A percentile compares a stretch with the other conserved stretches of the same genome.
Evolutionary conservation across 2,329 filamentous ascomycete genomes (phyloP).

Genomic region (Hypomyces rosellus): DNA sequence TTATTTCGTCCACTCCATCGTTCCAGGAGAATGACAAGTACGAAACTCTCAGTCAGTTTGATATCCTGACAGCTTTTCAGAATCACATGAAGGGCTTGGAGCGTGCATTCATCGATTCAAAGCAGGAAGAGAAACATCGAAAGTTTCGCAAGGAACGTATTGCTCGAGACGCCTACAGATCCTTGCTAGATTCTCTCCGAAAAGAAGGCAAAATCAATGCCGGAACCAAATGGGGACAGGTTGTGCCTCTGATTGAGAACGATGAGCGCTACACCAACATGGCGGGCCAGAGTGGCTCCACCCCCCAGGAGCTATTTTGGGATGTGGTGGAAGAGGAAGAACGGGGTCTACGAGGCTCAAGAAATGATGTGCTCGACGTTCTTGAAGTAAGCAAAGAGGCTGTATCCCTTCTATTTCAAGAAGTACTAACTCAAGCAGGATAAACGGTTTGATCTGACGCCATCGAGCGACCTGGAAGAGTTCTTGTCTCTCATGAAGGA

Average conservation of each 20-base stretch:
- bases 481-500: conserved; percentile 76
- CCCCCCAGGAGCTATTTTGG: conserved; percentile 90
- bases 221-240: conserved; percentile 81
- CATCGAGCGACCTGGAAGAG: conserved; percentile 81
- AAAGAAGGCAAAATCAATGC: conserved; percentile 78
- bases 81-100: conserved; percentile 91
- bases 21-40: conserved; percentile 82
- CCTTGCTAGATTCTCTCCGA: conserved; percentile 68
- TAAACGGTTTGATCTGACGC: conserved; percentile 83
- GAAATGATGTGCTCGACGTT: conserved; percentile 81
- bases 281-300: conserved; percentile 77
- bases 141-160: conserved; percentile 79
- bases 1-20: conserved; percentile 69
- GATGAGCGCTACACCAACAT: conserved; percentile 81
- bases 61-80: conserved; percentile 89
- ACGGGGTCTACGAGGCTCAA: conserved; percentile 68
- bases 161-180: conserved; percentile 73
- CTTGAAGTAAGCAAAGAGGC: conserved; percentile 60
- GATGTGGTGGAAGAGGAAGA: conserved; percentile 93
- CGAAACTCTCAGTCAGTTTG: conserved; percentile 75
- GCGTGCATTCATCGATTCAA: conserved; percentile 81
- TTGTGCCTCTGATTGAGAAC: conserved; percentile 66
- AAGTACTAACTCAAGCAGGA: conserved; percentile 49
- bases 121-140: conserved; percentile 78
- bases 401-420: neutral